These are phyloP conservation scores for Mycotypha africana DNA, from an alignment of 371 early-diverging fungal genomes.

Conservation along the genomic window DNA sequence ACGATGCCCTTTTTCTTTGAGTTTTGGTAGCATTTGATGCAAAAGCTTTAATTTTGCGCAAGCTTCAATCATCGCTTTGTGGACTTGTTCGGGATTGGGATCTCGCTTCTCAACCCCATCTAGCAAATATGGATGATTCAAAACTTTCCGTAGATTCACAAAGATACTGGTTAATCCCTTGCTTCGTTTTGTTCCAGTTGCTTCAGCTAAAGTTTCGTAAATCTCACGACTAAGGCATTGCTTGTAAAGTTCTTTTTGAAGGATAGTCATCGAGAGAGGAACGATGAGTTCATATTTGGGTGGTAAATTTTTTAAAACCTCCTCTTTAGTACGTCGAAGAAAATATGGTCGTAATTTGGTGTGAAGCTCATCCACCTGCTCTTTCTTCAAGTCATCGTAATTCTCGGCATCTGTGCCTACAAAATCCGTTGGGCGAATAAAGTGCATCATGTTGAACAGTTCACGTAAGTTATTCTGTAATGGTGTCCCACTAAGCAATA, in stretches of 20 bases:
- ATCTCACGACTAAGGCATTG: slow-evolving; percentile 53
- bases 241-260: slow-evolving; percentile 81
- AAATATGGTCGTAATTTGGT: slow-evolving; percentile 74
- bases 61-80: slow-evolving; percentile 53
- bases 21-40: slow-evolving; percentile 59
- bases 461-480: slow-evolving; percentile 76
- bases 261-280: slow-evolving; percentile 70
- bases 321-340: slow-evolving; percentile 85
- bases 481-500: slow-evolving; percentile 80
- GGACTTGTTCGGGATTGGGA: slow-evolving; percentile 26
- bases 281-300: slow-evolving; percentile 86
- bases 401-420: slow-evolving; percentile 46
- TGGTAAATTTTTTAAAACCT: slow-evolving; percentile 81
- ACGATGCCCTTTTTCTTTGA: slow-evolving; percentile 55
- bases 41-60: slow-evolving; percentile 69
- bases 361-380: slow-evolving; percentile 33
- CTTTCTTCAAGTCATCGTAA: slow-evolving; percentile 45
- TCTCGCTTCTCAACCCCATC: slow-evolving; percentile 41
- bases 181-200: slow-evolving; percentile 14
- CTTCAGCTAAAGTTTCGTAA: slow-evolving; percentile 37
- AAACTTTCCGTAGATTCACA: slow-evolving; percentile 67
- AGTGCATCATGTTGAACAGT: slow-evolving; percentile 72
- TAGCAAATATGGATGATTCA: slow-evolving; percentile 77
- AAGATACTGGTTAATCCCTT: slow-evolving; percentile 40
- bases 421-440: slow-evolving; percentile 58